These are phyloP conservation scores for Rubroboletus satanas DNA, from an alignment of 768 basidiomycete species.

Conservation along the genomic window DNA sequence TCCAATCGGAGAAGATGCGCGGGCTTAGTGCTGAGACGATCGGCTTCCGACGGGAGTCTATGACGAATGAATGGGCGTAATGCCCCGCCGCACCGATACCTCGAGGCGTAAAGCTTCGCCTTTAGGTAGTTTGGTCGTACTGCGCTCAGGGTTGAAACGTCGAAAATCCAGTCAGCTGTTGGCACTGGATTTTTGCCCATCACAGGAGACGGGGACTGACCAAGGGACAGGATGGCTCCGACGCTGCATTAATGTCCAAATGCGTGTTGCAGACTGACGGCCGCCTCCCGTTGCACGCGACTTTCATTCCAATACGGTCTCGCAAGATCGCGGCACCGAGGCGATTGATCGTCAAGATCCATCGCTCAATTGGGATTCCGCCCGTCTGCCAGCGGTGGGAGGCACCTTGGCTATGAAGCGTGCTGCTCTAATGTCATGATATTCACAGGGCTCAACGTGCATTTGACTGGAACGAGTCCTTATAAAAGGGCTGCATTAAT, in stretches of 20 bases:
- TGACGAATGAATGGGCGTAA: slow-evolving; percentile 33
- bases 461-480: slow-evolving; percentile 3
- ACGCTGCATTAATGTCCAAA: slow-evolving; percentile 7
- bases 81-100: slow-evolving; percentile 30
- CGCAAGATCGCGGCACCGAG: slow-evolving; percentile 28
- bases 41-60: slow-evolving; percentile 26
- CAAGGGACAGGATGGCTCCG: slow-evolving; percentile 7
- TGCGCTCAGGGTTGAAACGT: slow-evolving; percentile 34
- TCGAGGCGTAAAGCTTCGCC: slow-evolving; percentile 29
- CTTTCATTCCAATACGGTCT: slow-evolving; percentile 1
- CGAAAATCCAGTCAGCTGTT: slow-evolving; percentile 19
- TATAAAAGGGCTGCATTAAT: slow-evolving; percentile 27
- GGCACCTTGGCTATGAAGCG: slow-evolving; percentile 22
- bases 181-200: slow-evolving; percentile 12
- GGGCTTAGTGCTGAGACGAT: slow-evolving; percentile 22
- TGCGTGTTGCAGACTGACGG: slow-evolving; percentile 9
- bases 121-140: slow-evolving; percentile 29
- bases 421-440: slow-evolving; percentile 22
- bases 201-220: slow-evolving; percentile 16
- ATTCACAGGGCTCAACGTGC: slow-evolving; percentile 26
- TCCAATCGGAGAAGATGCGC: slow-evolving; percentile 13
- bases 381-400: slow-evolving; percentile 15
- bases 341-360: slow-evolving; percentile 16
- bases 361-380: slow-evolving; percentile 15
- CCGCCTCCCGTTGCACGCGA: slow-evolving; percentile 19